Conservation (phyloP, 352 stramenopile genomes). For the Pythium brassicae region DNA sequence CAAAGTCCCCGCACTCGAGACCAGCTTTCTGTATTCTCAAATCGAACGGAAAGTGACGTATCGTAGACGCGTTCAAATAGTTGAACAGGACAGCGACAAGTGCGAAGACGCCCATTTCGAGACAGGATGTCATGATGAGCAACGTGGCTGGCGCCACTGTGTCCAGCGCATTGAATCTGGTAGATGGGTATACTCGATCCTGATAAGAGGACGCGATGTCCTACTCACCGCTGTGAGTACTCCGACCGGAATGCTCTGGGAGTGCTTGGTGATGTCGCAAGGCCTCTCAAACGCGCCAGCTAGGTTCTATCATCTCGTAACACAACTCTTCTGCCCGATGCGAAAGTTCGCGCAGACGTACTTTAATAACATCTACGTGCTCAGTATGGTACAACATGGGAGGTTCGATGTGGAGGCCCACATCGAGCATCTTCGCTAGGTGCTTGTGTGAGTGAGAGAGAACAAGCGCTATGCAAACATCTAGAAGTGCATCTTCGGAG, state of each 20-base stretch:
- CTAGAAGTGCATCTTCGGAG: constrained; percentile 2
- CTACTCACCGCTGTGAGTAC: constrained; percentile 19
- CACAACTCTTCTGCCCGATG: not conserved
- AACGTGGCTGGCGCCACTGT: constrained; percentile 21
- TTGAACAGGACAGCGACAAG: constrained; percentile 23
- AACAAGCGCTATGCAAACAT: constrained; percentile 2
- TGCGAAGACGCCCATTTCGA: constrained; percentile 24
- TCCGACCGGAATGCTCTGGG: constrained; percentile 18
- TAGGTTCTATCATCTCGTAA: constrained; percentile 21
- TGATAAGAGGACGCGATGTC: constrained; percentile 16
- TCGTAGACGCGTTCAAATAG: constrained; percentile 33
- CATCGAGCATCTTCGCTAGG: not conserved
- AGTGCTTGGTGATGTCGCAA: constrained; percentile 23
- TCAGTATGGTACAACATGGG: not conserved
- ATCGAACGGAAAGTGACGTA: constrained; percentile 16
- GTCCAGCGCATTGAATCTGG: constrained; percentile 25
- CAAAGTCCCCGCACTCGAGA: constrained; percentile 16
- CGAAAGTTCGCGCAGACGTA: constrained; percentile 2
- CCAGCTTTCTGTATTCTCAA: constrained; percentile 25
- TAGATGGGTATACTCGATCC: constrained; percentile 26
- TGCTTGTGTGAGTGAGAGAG: not conserved
- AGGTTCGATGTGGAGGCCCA: not conserved
- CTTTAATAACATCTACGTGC: constrained; percentile 4
- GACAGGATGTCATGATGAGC: constrained; percentile 23
- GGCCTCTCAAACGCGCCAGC: constrained; percentile 17